Base-by-base conservation (phyloP, 2,329 filamentous ascomycete species). In the Allantophomopsis lycopodina region DNA sequence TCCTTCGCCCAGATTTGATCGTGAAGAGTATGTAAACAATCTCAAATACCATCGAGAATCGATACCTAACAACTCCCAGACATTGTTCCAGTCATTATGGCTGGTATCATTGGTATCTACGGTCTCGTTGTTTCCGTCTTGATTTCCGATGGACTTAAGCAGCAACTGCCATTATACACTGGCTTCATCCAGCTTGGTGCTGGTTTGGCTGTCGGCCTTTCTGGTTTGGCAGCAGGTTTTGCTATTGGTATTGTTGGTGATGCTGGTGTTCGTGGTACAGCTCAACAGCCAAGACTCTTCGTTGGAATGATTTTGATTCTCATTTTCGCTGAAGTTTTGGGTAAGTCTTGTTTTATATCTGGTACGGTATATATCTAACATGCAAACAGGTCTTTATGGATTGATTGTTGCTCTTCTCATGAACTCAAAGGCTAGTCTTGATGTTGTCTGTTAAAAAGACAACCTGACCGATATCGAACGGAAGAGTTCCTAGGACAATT, bases 61-160 rank as follows among this genome's bases (percentile, higher is more conserved):
- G 23, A 32, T n/a, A 23, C 44, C 45, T 54, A 43, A 54, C 40
- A 18, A 21, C 32, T 32, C 37, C 8, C 51, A 96, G 89, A 95
- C 76, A 95, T 96, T 64, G 89, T 96, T 50, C 91, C 91, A 62
- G 91, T 96, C 66, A 94, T 98, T 79, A 98, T 98, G 91, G 91
- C 91, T 73, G 91, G 91, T 96, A 98, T 98, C 67, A 96, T 98
- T 68, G 91, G 86, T 83, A 96, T 98, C 65, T 98, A 91, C 69
- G 84, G 84, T 56, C 75, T 91, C 50, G 84, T 91, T 65, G 83
- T 89, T 45, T 88, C 84, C 14, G 84, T 91, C 61, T 67, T 91
- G 56, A 86, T 91, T 59, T 87, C 84, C 57, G 83, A 86, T 61
- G 78, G 76, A 54, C 69, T 91, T 48, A 71, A 69, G 53, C 83